Evolutionary conservation across 257 asterid species (phyloP).

Genomic region (Nicotiana undulata): DNA sequence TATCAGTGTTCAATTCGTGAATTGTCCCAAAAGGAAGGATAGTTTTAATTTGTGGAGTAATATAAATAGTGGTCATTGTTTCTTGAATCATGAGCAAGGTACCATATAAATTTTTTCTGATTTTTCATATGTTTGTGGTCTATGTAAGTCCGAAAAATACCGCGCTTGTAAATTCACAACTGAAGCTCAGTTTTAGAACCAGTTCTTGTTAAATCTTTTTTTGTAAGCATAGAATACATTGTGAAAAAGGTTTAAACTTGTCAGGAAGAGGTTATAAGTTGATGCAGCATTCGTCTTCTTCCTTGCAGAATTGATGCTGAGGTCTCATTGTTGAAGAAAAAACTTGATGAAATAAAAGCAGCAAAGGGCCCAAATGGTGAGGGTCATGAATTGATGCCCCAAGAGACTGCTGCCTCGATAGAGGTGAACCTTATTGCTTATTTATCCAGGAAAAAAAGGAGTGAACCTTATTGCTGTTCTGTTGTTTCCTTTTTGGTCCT

Average conservation of each 20-base stretch:
- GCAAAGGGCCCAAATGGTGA: conserved; percentile 31
- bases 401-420: conserved; percentile 42
- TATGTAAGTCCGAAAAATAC: background rate
- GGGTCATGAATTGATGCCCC: conserved; percentile 26
- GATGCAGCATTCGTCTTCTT: conserved; percentile 2
- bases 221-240: background rate
- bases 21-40: background rate
- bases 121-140: background rate
- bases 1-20: background rate
- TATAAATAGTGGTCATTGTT: background rate
- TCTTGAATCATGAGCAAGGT: background rate
- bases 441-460: background rate
- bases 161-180: background rate
- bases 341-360: conserved; percentile 51
- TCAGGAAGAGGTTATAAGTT: background rate
- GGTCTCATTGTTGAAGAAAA: conserved; percentile 62
- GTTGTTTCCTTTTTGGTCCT: background rate
- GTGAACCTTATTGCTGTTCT: background rate
- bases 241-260: background rate
- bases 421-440: conserved; percentile 40
- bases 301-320: conserved; percentile 74
- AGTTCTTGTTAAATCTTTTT: background rate
- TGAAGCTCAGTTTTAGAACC: conserved; percentile 1
- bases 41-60: background rate
- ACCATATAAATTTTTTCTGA: background rate